Evolutionary conservation across 228 moss, liverwort and hornwort species (phyloP).

Genomic region (Sphagnum fallax): DNA sequence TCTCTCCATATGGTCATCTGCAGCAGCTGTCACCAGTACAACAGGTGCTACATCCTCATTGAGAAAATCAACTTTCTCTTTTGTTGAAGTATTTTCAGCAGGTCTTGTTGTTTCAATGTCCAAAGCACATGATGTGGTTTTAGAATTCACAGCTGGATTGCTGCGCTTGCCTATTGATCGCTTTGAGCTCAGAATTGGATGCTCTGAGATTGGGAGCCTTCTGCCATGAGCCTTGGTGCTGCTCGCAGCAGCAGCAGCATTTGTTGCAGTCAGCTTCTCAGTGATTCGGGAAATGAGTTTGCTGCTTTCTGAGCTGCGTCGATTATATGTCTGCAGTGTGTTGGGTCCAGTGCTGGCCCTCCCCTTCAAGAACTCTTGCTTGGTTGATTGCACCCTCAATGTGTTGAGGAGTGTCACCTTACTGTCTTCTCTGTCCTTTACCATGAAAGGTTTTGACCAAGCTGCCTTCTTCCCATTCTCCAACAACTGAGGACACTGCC

Average conservation of each 20-base stretch:
- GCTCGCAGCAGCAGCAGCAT: too few relatives aligned
- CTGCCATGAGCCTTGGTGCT: conserved; percentile 4
- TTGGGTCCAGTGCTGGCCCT: background rate
- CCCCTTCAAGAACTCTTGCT: conserved; percentile 10
- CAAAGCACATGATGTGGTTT: too few relatives aligned
- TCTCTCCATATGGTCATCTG: too few relatives aligned
- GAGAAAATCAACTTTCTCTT: too few relatives aligned
- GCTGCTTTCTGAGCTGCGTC: conserved; percentile 4
- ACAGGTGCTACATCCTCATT: too few relatives aligned
- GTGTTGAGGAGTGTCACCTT: conserved; percentile 9
- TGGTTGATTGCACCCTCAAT: conserved; percentile 18
- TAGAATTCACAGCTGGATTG: background rate
- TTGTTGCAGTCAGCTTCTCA: conserved; percentile 1
- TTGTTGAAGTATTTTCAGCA: too few relatives aligned
- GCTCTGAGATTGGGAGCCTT: conserved; percentile 9
- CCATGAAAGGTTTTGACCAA: conserved; percentile 2
- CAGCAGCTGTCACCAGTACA: too few relatives aligned
- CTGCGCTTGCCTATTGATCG: background rate
- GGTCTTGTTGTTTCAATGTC: too few relatives aligned
- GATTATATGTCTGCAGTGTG: conserved; percentile 3
- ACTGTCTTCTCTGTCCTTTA: conserved; percentile 9
- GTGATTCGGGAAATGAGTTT: conserved; percentile 8
- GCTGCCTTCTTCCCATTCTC: conserved; percentile 1
- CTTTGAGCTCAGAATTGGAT: conserved; percentile 1
- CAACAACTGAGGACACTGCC: too few relatives aligned